Evolutionary conservation across 345 rosid genomes (phyloP).

Genomic region (Noccaea caerulescens): DNA sequence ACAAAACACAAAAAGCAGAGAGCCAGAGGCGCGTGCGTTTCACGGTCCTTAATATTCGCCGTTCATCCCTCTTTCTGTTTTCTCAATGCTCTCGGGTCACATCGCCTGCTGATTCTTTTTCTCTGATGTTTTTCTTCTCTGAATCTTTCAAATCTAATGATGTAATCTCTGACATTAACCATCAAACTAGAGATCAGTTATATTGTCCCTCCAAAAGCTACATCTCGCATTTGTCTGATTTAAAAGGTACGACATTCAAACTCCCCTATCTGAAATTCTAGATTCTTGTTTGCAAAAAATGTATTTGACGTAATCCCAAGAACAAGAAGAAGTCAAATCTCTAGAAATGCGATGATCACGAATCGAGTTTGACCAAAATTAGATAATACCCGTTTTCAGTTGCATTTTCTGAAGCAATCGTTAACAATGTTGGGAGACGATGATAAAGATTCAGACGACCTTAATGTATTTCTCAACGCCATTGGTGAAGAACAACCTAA

Average conservation of each 20-base stretch:
- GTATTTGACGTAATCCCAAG: neutral
- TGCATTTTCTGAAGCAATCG: constrained; percentile 12
- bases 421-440: constrained; percentile 27
- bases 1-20: neutral
- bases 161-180: constrained; percentile 9
- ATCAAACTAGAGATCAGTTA: neutral
- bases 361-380: neutral
- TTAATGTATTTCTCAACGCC: constrained; percentile 40
- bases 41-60: constrained; percentile 13
- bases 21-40: neutral
- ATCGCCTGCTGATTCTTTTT: constrained; percentile 13
- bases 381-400: neutral
- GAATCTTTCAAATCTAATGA: constrained; percentile 21
- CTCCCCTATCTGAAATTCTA: neutral
- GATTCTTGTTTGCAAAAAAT: neutral
- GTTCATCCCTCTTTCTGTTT: constrained; percentile 17
- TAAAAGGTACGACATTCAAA: constrained; percentile 7
- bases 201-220: neutral
- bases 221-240: constrained; percentile 9
- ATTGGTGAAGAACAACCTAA: constrained; percentile 28
- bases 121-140: neutral
- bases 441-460: constrained; percentile 37
- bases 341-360: constrained; percentile 1
- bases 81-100: constrained; percentile 24
- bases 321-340: constrained; percentile 19